These are phyloP conservation scores for Hypoxylon lienhwacheense DNA, from an alignment of 495 filamentous ascomycete genomes.

Conservation along the genomic window DNA sequence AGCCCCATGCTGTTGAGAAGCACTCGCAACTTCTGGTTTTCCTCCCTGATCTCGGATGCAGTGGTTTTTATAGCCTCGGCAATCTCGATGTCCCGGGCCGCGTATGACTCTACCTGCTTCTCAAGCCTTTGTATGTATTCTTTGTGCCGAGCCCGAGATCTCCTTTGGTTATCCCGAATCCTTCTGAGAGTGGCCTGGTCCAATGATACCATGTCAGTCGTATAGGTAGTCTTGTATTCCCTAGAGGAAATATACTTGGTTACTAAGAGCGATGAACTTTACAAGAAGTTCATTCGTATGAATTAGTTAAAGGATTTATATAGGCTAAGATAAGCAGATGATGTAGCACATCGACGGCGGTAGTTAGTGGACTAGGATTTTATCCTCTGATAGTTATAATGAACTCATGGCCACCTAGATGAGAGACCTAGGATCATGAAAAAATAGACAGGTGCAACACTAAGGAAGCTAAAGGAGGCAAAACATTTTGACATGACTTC, in stretches of 20 bases:
- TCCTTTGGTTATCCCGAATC: slow-evolving; percentile 79
- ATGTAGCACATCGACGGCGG: too few relatives aligned
- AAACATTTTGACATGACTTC: too few relatives aligned
- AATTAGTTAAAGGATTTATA: too few relatives aligned
- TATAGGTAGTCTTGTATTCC: too few relatives aligned
- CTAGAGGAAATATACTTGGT: background rate
- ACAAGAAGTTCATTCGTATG: too few relatives aligned
- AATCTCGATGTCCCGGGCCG: slow-evolving; percentile 60
- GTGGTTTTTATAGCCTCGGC: slow-evolving; percentile 64
- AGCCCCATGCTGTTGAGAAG: slow-evolving; percentile 41
- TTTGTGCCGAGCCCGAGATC: slow-evolving; percentile 73
- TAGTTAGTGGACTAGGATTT: too few relatives aligned
- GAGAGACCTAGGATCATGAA: too few relatives aligned
- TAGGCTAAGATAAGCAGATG: too few relatives aligned
- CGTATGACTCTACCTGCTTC: slow-evolving; percentile 59
- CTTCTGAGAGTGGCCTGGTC: slow-evolving; percentile 53
- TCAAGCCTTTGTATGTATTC: slow-evolving; percentile 76
- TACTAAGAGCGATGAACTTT: background rate
- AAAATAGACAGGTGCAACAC: too few relatives aligned
- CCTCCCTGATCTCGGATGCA: slow-evolving; percentile 62
- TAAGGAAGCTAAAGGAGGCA: too few relatives aligned
- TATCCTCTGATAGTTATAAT: too few relatives aligned
- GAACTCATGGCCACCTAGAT: too few relatives aligned
- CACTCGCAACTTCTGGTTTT: slow-evolving; percentile 61
- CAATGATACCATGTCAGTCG: slow-evolving; percentile 9